A percentile compares a stretch with the other conserved stretches of the same genome.
Conservation (phyloP, 768 basidiomycete species). For the Phaffia tasmanica region DNA sequence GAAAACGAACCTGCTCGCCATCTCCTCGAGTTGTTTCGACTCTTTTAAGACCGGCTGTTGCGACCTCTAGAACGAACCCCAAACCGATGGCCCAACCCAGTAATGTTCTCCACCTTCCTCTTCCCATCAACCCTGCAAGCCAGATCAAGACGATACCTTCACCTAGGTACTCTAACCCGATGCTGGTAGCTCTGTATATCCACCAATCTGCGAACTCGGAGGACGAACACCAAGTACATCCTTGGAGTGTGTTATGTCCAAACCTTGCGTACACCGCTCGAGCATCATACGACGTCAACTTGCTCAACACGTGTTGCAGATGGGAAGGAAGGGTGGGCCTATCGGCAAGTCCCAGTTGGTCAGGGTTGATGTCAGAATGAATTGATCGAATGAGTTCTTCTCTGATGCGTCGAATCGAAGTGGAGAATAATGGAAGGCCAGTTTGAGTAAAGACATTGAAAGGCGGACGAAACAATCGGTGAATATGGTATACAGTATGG, state of each 20-base stretch:
- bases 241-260: background rate
- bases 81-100: background rate
- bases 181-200: background rate
- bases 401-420: background rate
- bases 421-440: background rate
- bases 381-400: background rate
- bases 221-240: slow-evolving; percentile 3
- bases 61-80: background rate
- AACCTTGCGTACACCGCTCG: background rate
- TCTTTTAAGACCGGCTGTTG: background rate
- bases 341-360: background rate
- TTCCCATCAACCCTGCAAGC: background rate
- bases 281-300: slow-evolving; percentile 3
- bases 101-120: background rate
- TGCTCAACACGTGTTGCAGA: background rate
- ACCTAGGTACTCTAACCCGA: background rate
- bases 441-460: background rate
- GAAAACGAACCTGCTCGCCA: background rate
- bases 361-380: background rate
- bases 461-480: background rate
- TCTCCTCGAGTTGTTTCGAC: background rate
- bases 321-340: background rate
- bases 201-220: background rate
- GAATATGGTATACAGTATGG: background rate
- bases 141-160: background rate